phyloP scores from a whole-genome alignment of 371 early-diverging fungal species.

The Apophysomyces variabilis region DNA sequence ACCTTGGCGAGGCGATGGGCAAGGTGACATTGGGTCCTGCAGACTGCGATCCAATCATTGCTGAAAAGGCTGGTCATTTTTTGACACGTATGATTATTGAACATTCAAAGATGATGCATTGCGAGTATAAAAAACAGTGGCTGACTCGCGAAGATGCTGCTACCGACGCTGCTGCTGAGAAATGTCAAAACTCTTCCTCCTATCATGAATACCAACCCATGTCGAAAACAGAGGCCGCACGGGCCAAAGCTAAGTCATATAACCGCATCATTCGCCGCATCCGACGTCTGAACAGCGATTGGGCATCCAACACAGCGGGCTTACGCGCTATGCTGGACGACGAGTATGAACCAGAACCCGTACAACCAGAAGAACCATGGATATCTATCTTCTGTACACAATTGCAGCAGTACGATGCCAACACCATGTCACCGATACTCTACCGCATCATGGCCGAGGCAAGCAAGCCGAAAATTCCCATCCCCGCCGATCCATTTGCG shows the following conservation, averaged over 20 bases:
- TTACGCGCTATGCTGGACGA: slow-evolving; percentile 41
- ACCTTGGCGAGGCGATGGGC: slow-evolving; percentile 52
- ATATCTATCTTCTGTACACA: slow-evolving; percentile 43
- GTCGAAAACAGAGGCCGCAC: slow-evolving; percentile 40
- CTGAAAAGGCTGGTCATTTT: slow-evolving; percentile 49
- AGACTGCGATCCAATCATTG: slow-evolving; percentile 47
- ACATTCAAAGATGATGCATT: slow-evolving; percentile 36
- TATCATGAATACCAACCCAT: slow-evolving; percentile 25
- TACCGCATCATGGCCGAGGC: slow-evolving; percentile 42
- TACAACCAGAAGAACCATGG: slow-evolving; percentile 44
- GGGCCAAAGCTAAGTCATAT: slow-evolving; percentile 47
- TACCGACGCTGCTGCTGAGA: slow-evolving; percentile 7
- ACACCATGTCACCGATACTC: slow-evolving; percentile 31
- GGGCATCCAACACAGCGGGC: slow-evolving; percentile 32
- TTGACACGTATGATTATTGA: slow-evolving; percentile 53
- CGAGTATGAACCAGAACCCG: slow-evolving; percentile 31
- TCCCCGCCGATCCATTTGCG: slow-evolving; percentile 39
- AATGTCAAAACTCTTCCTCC: slow-evolving; percentile 15
- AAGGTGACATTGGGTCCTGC: slow-evolving; percentile 49
- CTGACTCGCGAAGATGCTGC: slow-evolving; percentile 34
- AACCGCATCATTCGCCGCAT: slow-evolving; percentile 35
- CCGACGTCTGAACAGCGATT: slow-evolving; percentile 27
- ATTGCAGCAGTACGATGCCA: slow-evolving; percentile 22
- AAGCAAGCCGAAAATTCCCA: slow-evolving; percentile 25
- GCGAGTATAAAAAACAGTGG: slow-evolving; percentile 14